These are phyloP conservation scores for Paracamarosporium sp. DNA, from an alignment of 2,329 filamentous ascomycete species.

Conservation along the genomic window DNA sequence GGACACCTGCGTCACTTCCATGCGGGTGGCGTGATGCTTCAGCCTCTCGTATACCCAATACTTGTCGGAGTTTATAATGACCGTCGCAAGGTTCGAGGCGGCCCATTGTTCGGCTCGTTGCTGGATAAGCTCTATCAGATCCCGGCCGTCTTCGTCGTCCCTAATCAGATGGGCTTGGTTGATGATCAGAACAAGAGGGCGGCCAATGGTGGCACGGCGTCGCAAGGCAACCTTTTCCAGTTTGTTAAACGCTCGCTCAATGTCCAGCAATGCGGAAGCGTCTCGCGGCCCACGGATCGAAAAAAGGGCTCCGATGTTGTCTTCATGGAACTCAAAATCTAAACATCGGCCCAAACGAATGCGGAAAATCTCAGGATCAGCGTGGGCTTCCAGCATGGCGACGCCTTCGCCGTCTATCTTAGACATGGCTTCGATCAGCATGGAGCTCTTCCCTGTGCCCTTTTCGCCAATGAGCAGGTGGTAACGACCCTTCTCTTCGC, in stretches of 20 bases:
- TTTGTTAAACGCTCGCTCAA: slow-evolving; percentile 97
- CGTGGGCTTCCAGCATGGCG: slow-evolving; percentile 95
- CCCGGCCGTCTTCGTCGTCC: slow-evolving; percentile 90
- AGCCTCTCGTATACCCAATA: slow-evolving; percentile 98
- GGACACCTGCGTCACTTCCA: slow-evolving; percentile 88
- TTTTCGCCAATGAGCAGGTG: slow-evolving; percentile 94
- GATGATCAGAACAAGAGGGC: slow-evolving; percentile 88
- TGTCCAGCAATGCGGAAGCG: slow-evolving; percentile 89
- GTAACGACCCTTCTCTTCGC: slow-evolving; percentile 79
- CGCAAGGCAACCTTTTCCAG: slow-evolving; percentile 90
- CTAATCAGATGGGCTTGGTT: slow-evolving; percentile 92
- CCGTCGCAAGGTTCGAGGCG: slow-evolving; percentile 85
- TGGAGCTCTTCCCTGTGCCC: slow-evolving; percentile 94
- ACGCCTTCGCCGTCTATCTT: slow-evolving; percentile 88
- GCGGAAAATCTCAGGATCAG: slow-evolving; percentile 93
- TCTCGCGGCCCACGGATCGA: slow-evolving; percentile 92
- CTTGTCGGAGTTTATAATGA: slow-evolving; percentile 95
- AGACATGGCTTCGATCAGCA: slow-evolving; percentile 95
- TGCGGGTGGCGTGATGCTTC: slow-evolving; percentile 89
- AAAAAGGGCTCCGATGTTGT: slow-evolving; percentile 96
- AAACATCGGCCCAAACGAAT: slow-evolving; percentile 90
- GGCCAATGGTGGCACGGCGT: slow-evolving; percentile 65
- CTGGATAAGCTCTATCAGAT: slow-evolving; percentile 91
- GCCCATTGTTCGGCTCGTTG: slow-evolving; percentile 97
- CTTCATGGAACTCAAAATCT: slow-evolving; percentile 96